A percentile compares a stretch with the other conserved stretches of the same genome.
Conservation (phyloP, 345 rosid genomes). For the Linum tenue region DNA sequence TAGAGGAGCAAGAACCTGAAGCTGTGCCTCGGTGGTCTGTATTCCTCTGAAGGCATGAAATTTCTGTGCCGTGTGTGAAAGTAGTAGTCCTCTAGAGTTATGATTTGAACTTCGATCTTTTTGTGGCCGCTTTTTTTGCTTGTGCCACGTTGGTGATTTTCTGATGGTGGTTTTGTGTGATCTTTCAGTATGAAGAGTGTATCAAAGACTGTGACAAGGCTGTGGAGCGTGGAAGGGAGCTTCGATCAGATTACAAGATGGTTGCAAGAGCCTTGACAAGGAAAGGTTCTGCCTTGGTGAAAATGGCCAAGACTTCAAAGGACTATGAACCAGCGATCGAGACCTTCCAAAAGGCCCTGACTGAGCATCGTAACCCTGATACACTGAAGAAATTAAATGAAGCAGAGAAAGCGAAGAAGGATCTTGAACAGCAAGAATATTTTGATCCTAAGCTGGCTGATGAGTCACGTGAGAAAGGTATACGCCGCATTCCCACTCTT, state of each 20-base stretch:
- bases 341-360: conserved; percentile 97
- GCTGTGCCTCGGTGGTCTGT: too few relatives aligned
- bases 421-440: conserved; percentile 81
- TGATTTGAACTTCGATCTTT: too few relatives aligned
- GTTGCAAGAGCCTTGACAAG: conserved; percentile 93
- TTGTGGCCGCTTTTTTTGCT: too few relatives aligned
- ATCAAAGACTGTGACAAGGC: conserved; percentile 93
- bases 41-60: too few relatives aligned
- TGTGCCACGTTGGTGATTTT: background rate
- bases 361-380: conserved; percentile 97
- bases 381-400: conserved; percentile 88
- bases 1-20: too few relatives aligned
- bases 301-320: conserved; percentile 68
- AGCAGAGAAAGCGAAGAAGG: conserved; percentile 88
- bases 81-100: too few relatives aligned
- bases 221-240: conserved; percentile 94
- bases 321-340: conserved; percentile 89
- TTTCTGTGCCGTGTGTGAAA: too few relatives aligned
- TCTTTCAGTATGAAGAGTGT: conserved; percentile 68
- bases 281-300: conserved; percentile 81
- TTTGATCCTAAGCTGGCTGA: conserved; percentile 86
- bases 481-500: background rate
- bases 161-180: background rate
- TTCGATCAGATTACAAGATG: conserved; percentile 95
- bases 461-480: conserved; percentile 98